Conservation (phyloP, 202 grass and related monocot species). For the Hordeum pubiflorum region DNA sequence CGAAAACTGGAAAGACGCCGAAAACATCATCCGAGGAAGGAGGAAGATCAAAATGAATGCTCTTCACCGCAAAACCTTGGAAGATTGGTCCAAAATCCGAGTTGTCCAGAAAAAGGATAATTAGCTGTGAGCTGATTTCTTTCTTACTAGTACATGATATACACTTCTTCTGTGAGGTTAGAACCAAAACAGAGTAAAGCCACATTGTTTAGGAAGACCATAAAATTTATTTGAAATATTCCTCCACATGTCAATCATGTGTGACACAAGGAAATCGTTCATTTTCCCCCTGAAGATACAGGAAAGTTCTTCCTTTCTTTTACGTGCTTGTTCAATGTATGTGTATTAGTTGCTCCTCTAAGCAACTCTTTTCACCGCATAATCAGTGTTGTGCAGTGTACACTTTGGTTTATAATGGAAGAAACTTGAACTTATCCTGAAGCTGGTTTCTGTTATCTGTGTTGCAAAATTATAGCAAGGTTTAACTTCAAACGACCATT, state of each 20-base stretch:
- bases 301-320: not conserved
- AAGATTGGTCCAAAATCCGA: constrained; percentile 61
- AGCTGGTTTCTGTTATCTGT: not conserved
- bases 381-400: not conserved
- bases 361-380: not conserved
- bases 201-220: not conserved
- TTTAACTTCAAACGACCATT: not conserved
- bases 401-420: constrained; percentile 1
- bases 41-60: constrained; percentile 76
- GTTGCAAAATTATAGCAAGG: not conserved
- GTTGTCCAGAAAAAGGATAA: constrained; percentile 39
- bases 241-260: not conserved
- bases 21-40: constrained; percentile 61
- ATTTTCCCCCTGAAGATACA: not conserved
- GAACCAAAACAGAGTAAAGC: constrained; percentile 6
- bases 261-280: not conserved
- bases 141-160: not conserved
- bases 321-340: not conserved
- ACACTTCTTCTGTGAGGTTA: constrained; percentile 12
- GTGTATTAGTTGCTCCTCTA: not conserved
- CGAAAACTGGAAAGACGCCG: constrained; percentile 64
- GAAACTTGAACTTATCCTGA: not conserved
- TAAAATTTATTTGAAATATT: constrained; percentile 12
- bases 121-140: constrained; percentile 17
- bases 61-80: constrained; percentile 65